Evolutionary conservation across 192 early-diverging fungal species (phyloP), one percentile per base, ranked within the genome.

Genomic region (Entomortierella lignicola): DNA sequence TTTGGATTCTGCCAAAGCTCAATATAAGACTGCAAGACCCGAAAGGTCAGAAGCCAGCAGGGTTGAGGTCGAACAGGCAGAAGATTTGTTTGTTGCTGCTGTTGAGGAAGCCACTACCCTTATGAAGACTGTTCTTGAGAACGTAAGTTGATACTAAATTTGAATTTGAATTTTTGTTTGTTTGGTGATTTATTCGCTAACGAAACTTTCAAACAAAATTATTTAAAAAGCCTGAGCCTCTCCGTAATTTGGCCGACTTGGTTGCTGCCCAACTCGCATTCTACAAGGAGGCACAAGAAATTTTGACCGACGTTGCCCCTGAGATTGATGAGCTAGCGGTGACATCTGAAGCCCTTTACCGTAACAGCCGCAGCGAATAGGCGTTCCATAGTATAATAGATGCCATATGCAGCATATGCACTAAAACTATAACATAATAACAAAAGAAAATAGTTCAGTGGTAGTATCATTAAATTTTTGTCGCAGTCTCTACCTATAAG

Each of bases 291-390:
- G 89, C 89, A n/a, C 86, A 90, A 37, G 88, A 88, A 50, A 63
- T 89, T 41, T 81, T 95, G 64, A 77, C 83, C 8, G 92, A 95
- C 69, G 68, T 95, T 50, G 91, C 91, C 27, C 96, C 96, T 1
- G 97, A 99, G 73, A 91, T 99, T 54, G 97, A 98, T 64, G 97
- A 99, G 85, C 91, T 99, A 68, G 88, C 92, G 41, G 94, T 95
- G 31, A 96, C 95, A 6, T 96, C 98, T 72, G 97, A 99, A 63
- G 92, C 96, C 5, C 81, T 97, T 31, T 93, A 95, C 77, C 88
- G 92, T 63, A 84, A 84, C 69, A 84, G 77, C 70, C 85, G 85
- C 29, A 66, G 68, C 54, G 81, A 84, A 71, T 82, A 82, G 41
- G 43, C n/a, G 12, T 47, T 12, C 4, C 29, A 18, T 50, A 50